Conservation (phyloP, 1,284 basidiomycete genomes). For the Sparassis latifolia region DNA sequence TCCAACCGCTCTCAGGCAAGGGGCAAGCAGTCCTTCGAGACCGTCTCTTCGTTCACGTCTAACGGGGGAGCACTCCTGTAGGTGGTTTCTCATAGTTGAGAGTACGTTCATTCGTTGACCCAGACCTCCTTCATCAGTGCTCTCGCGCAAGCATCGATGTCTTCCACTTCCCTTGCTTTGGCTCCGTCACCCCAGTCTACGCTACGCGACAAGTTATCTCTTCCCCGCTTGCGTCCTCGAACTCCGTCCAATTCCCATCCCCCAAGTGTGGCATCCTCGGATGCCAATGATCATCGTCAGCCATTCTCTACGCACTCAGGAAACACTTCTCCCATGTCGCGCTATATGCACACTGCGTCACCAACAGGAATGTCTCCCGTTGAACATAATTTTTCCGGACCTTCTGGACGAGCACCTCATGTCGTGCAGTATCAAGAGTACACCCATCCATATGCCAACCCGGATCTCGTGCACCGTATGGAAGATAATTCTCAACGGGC, state of each 20-base stretch:
- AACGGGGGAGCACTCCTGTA: conserved; percentile 53
- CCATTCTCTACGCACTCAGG: conserved; percentile 9
- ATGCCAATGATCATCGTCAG: conserved; percentile 13
- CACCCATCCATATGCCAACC: conserved; percentile 71
- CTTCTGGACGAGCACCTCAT: conserved; percentile 16
- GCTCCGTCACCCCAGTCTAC: conserved; percentile 27
- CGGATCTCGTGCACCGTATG: conserved; percentile 42
- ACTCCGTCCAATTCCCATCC: conserved; percentile 23
- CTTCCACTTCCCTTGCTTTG: conserved; percentile 40
- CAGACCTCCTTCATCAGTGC: conserved; percentile 23
- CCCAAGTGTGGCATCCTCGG: conserved; percentile 10
- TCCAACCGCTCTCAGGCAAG: conserved; percentile 46
- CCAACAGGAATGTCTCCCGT: conserved; percentile 15
- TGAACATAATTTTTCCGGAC: conserved; percentile 16
- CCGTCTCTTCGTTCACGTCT: conserved; percentile 40
- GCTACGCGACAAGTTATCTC: conserved; percentile 29
- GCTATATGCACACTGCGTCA: conserved; percentile 14
- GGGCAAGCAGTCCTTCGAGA: conserved; percentile 55
- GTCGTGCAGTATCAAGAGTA: conserved; percentile 17
- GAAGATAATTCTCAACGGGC: conserved; percentile 30
- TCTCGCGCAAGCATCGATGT: conserved; percentile 53
- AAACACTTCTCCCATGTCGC: conserved; percentile 20
- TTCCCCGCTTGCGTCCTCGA: conserved; percentile 27
- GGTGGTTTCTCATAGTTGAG: conserved; percentile 19
- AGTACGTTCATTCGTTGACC: not conserved